Conservation (phyloP, 331 rosid genomes). For the Acacia concinna region DNA sequence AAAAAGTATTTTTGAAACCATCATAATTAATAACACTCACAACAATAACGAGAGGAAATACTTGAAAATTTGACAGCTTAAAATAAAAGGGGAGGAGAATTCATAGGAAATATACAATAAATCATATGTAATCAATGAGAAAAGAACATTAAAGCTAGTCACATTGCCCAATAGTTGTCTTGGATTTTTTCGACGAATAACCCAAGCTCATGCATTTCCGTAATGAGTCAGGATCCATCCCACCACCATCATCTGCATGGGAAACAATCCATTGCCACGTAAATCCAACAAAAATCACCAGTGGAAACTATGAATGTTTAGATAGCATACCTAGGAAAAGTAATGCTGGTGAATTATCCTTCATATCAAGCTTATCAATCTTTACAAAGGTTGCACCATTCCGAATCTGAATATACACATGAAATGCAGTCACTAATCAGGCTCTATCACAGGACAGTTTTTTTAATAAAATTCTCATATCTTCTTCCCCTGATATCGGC, state of each 20-base stretch:
- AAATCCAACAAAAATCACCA: conserved; percentile 30
- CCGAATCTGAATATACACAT: conserved; percentile 53
- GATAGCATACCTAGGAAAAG: conserved; percentile 64
- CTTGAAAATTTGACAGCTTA: background rate
- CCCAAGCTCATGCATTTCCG: conserved; percentile 98
- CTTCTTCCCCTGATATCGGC: background rate
- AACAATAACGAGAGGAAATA: background rate
- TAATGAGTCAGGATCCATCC: conserved; percentile 77
- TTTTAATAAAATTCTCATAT: background rate
- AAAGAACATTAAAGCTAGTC: conserved; percentile 26
- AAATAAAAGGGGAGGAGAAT: background rate
- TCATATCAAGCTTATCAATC: conserved; percentile 73
- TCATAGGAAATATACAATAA: background rate
- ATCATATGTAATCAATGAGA: conserved; percentile 22
- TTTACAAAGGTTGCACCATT: conserved; percentile 86
- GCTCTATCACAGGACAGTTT: conserved; percentile 15
- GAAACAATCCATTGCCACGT: conserved; percentile 25
- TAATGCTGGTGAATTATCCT: conserved; percentile 90
- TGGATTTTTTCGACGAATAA: conserved; percentile 88
- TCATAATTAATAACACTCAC: conserved; percentile 11
- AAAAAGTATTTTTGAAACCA: conserved; percentile 14
- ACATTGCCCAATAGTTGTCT: conserved; percentile 96
- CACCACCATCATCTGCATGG: conserved; percentile 90
- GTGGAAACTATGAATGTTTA: conserved; percentile 20
- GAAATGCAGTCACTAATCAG: conserved; percentile 26